Evolutionary conservation across 169 alveolate species (phyloP).

Genomic region (Babesia caballi): DNA sequence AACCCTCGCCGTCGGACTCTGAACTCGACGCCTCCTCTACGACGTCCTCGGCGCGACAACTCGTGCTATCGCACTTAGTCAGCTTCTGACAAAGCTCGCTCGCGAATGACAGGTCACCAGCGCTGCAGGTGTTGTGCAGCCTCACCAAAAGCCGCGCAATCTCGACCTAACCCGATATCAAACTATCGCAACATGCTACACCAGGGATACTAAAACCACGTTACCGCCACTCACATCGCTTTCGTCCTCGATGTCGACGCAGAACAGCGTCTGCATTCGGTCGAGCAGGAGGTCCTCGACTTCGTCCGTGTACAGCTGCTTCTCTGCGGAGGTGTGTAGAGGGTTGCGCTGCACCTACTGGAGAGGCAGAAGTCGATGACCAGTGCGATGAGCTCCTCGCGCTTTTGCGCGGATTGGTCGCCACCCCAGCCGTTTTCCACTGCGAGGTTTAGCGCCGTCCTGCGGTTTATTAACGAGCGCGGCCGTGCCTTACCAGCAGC

Average conservation of each 20-base stretch:
- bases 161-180: conserved; percentile 26
- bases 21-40: background rate
- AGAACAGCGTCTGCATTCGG: conserved; percentile 43
- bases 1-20: background rate
- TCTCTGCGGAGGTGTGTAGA: conserved; percentile 6
- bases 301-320: conserved; percentile 46
- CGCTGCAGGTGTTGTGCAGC: conserved; percentile 38
- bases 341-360: conserved; percentile 8
- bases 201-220: too few relatives aligned
- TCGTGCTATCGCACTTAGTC: conserved; percentile 29
- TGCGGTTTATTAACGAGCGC: background rate
- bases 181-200: background rate
- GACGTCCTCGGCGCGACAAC: background rate
- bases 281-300: conserved; percentile 50
- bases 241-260: conserved; percentile 47
- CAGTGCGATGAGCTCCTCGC: conserved; percentile 15
- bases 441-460: conserved; percentile 70
- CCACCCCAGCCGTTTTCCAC: conserved; percentile 68
- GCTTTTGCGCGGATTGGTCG: conserved; percentile 6
- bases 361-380: conserved; percentile 50
- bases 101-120: conserved; percentile 41
- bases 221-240: conserved; percentile 39
- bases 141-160: conserved; percentile 42
- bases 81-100: conserved; percentile 32
- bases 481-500: conserved; percentile 48